Percentiles rank a stretch among this genome's conserved stretches.
phyloP scores from a whole-genome alignment of 768 basidiomycete species.

The Goffeauzyma gilvescens region DNA sequence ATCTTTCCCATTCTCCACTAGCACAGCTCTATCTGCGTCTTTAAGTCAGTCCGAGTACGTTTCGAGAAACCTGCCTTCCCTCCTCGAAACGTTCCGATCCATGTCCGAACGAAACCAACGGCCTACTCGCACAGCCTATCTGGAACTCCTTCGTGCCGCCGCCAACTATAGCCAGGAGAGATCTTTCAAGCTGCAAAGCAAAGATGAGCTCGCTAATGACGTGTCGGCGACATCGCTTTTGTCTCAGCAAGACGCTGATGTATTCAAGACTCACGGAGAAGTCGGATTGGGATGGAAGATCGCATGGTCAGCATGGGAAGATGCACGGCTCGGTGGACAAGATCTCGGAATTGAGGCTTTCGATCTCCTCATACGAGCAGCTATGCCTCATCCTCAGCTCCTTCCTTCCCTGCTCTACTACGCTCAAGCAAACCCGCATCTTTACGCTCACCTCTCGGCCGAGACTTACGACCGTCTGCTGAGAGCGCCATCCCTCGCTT shows the following conservation, averaged over 20 bases:
- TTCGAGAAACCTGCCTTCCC: slow-evolving; percentile 6
- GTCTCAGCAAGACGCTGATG: not conserved
- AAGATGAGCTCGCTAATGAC: not conserved
- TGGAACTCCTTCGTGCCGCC: slow-evolving; percentile 14
- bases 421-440: slow-evolving; percentile 34
- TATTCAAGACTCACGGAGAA: not conserved
- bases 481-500: slow-evolving; percentile 39
- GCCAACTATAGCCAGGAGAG: slow-evolving; percentile 11
- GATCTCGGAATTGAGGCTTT: slow-evolving; percentile 36
- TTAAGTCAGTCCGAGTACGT: not conserved
- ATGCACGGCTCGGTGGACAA: slow-evolving; percentile 14
- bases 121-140: slow-evolving; percentile 14
- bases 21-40: not conserved
- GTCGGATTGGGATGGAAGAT: slow-evolving; percentile 13
- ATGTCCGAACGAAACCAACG: slow-evolving; percentile 7
- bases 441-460: slow-evolving; percentile 36
- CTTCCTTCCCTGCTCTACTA: slow-evolving; percentile 38
- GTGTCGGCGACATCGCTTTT: not conserved
- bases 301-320: slow-evolving; percentile 15
- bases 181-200: not conserved
- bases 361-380: slow-evolving; percentile 39
- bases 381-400: slow-evolving; percentile 18
- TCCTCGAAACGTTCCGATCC: slow-evolving; percentile 7
- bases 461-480: slow-evolving; percentile 35
- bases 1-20: not conserved